Conservation (phyloP, 306 rosid genomes). For the Aeschynomene evenia region DNA sequence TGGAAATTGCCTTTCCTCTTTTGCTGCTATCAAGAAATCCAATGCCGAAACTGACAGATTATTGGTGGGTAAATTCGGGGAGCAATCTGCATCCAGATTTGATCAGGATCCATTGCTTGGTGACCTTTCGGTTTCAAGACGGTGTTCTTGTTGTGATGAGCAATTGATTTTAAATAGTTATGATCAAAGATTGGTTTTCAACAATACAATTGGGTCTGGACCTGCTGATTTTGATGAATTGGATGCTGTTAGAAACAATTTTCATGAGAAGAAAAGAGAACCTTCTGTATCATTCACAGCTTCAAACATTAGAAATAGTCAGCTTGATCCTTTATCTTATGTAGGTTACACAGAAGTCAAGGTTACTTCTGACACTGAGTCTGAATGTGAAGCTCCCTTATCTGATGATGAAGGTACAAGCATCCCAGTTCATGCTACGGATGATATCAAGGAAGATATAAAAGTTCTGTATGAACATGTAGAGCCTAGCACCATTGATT, state of each 20-base stretch:
- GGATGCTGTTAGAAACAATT: slow-evolving; percentile 30
- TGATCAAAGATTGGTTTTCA: slow-evolving; percentile 41
- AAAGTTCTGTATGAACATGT: slow-evolving; percentile 34
- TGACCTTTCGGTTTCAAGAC: slow-evolving; percentile 25
- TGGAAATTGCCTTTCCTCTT: slow-evolving; percentile 71
- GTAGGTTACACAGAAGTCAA: slow-evolving; percentile 77
- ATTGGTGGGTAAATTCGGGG: slow-evolving; percentile 62
- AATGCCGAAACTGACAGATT: slow-evolving; percentile 58
- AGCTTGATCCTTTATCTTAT: slow-evolving; percentile 58
- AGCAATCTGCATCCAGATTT: slow-evolving; percentile 39
- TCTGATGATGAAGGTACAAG: slow-evolving; percentile 53
- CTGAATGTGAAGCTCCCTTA: slow-evolving; percentile 61
- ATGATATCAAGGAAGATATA: slow-evolving; percentile 35
- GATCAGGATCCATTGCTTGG: slow-evolving; percentile 55
- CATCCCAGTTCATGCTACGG: slow-evolving; percentile 24
- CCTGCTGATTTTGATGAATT: slow-evolving; percentile 50
- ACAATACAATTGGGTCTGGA: slow-evolving; percentile 36
- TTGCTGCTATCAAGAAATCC: slow-evolving; percentile 53
- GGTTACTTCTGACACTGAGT: slow-evolving; percentile 72
- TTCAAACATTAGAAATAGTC: slow-evolving; percentile 35
- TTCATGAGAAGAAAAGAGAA: slow-evolving; percentile 35
- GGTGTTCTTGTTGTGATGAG: slow-evolving; percentile 72
- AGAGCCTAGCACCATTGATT: slow-evolving; percentile 39
- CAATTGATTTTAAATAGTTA: slow-evolving; percentile 33
- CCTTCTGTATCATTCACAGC: slow-evolving; percentile 36